Evolutionary conservation across 352 stramenopile species (phyloP).

Genomic region (Blastocystis sp.): DNA sequence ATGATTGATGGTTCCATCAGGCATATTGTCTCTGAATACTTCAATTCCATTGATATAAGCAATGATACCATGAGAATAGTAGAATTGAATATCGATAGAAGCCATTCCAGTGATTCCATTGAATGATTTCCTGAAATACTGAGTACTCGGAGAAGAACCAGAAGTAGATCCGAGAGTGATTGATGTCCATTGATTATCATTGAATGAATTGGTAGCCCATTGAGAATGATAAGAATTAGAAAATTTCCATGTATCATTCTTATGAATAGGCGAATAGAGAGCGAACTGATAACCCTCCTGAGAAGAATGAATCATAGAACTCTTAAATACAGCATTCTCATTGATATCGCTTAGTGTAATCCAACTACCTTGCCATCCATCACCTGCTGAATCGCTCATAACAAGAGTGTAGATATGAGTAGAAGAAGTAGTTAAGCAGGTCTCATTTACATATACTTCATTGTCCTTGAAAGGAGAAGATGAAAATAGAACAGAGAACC

Average conservation of each 20-base stretch:
- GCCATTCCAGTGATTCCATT: not conserved
- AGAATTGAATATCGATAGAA: not conserved
- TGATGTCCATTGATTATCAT: not conserved
- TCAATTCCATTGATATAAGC: conserved; percentile 25
- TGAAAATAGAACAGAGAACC: not conserved
- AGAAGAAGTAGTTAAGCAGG: not conserved
- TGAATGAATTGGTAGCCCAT: not conserved
- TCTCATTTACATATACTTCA: not conserved
- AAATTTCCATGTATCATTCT: conserved; percentile 28
- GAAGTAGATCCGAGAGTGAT: not conserved
- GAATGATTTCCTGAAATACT: conserved; percentile 23
- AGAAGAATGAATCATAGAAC: not conserved
- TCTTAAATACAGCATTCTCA: conserved; percentile 28
- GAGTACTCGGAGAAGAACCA: not conserved
- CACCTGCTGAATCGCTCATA: not conserved
- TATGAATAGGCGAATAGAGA: conserved; percentile 7
- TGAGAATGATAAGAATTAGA: not conserved
- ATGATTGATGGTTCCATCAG: not conserved
- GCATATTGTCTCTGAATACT: conserved; percentile 1
- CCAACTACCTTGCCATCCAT: conserved; percentile 7
- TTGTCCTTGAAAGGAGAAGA: not conserved
- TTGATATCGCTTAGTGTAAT: not conserved
- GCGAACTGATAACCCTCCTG: not conserved
- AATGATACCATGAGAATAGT: not conserved
- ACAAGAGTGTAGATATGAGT: not conserved